phyloP scores from a whole-genome alignment of 1,139 yeast species.

The Lodderomyces parapsilosis region DNA sequence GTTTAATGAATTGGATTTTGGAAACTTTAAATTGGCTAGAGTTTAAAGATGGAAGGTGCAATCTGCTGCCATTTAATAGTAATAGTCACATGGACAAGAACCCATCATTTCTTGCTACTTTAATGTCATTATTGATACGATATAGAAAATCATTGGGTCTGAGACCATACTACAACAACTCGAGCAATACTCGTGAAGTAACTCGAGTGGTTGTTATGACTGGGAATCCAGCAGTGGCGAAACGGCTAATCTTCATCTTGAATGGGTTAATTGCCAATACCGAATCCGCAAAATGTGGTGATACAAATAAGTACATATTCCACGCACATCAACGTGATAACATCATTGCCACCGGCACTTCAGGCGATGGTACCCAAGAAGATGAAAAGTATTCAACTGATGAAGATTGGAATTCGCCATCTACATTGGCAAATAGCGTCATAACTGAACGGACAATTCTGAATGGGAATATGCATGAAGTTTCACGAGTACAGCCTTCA shows the following conservation, averaged over 20 bases:
- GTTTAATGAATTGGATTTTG: conserved; percentile 52
- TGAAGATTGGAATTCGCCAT: background rate
- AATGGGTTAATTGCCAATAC: conserved; percentile 46
- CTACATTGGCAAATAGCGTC: background rate
- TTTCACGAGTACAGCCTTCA: conserved; percentile 15
- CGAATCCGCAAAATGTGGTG: conserved; percentile 5
- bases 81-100: background rate
- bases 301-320: background rate
- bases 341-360: background rate
- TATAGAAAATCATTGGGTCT: conserved; percentile 33
- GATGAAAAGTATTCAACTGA: background rate
- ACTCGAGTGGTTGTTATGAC: conserved; percentile 57
- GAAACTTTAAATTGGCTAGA: conserved; percentile 63
- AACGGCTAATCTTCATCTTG: conserved; percentile 53
- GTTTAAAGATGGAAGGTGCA: conserved; percentile 49
- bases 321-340: background rate
- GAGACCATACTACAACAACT: conserved; percentile 29
- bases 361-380: background rate
- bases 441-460: background rate
- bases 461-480: background rate
- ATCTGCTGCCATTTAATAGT: background rate
- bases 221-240: conserved; percentile 61
- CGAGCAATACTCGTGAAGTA: conserved; percentile 25
- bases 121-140: conserved; percentile 45
- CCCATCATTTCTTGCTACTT: conserved; percentile 39